Evolutionary conservation across 1,139 yeast species (phyloP).

Genomic region (Blastobotrys illinoisensis): DNA sequence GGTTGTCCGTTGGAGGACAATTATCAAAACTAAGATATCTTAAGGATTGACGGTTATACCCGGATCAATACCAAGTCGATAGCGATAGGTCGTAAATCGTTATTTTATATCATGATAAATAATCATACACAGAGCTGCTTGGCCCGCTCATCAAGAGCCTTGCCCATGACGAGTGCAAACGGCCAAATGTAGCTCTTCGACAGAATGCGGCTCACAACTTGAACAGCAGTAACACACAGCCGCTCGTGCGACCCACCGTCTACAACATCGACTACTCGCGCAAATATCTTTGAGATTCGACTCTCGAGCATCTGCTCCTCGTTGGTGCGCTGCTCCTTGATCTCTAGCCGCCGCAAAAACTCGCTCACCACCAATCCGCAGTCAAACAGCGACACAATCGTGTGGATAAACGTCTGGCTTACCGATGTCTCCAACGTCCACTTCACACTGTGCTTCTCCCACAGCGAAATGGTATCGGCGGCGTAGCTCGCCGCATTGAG

Average conservation of each 20-base stretch:
- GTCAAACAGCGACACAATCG: constrained; percentile 34
- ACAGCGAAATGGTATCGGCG: constrained; percentile 36
- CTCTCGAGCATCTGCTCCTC: constrained; percentile 27
- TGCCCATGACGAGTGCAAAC: constrained; percentile 29
- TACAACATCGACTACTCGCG: constrained; percentile 28
- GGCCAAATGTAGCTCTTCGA: constrained; percentile 30
- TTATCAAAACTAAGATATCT: no score
- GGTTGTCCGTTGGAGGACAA: no score
- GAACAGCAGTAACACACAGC: constrained; percentile 22
- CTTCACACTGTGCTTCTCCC: constrained; percentile 35
- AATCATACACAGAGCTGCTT: constrained; percentile 14
- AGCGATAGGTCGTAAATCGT: not conserved
- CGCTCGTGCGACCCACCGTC: constrained; percentile 17
- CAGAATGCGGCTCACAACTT: constrained; percentile 24
- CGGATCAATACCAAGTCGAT: no score
- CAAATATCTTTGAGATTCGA: constrained; percentile 28
- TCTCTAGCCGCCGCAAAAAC: constrained; percentile 30
- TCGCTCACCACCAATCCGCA: constrained; percentile 36
- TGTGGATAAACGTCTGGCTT: constrained; percentile 34
- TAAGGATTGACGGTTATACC: no score
- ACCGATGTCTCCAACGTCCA: constrained; percentile 33
- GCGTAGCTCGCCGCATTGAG: constrained; percentile 35
- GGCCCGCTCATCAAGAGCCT: constrained; percentile 24
- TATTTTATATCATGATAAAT: not conserved
- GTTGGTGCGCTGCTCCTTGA: constrained; percentile 13